Conservation (phyloP, 2,329 filamentous ascomycete genomes). For the Colletotrichum siamense region DNA sequence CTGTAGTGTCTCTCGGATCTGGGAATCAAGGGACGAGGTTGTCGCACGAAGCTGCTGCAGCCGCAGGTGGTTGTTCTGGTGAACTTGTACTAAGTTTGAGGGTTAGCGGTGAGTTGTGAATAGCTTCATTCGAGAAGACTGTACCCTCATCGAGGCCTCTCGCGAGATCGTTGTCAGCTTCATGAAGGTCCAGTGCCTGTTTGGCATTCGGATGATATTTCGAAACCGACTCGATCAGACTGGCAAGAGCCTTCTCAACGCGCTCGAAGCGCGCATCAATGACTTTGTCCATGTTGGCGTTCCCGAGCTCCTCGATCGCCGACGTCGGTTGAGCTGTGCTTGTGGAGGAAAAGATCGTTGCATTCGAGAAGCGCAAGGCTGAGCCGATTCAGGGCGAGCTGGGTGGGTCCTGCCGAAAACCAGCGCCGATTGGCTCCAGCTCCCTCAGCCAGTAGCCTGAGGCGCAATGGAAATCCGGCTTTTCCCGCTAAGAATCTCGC, state of each 20-base stretch:
- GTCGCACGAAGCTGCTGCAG: slow-evolving; percentile 73
- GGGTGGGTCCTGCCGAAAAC: background rate
- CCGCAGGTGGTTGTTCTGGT: slow-evolving; percentile 76
- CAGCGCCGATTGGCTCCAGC: slow-evolving; percentile 5
- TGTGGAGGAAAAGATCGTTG: background rate
- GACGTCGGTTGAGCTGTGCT: background rate
- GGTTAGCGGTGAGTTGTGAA: background rate
- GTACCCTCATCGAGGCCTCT: slow-evolving; percentile 70
- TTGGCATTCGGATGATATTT: slow-evolving; percentile 79
- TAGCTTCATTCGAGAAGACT: background rate
- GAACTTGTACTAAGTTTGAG: slow-evolving; percentile 62
- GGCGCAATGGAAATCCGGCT: slow-evolving; percentile 23
- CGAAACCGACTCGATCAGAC: slow-evolving; percentile 78
- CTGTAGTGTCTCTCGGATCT: slow-evolving; percentile 74
- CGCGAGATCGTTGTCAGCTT: slow-evolving; percentile 72
- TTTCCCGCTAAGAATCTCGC: slow-evolving; percentile 24
- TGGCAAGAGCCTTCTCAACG: slow-evolving; percentile 70
- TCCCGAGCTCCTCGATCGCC: background rate
- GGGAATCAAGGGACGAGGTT: slow-evolving; percentile 69
- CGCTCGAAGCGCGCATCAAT: slow-evolving; percentile 70
- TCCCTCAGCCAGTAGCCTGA: slow-evolving; percentile 19
- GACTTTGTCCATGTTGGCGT: slow-evolving; percentile 61
- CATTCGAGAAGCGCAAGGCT: slow-evolving; percentile 5
- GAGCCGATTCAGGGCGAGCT: background rate
- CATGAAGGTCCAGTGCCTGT: slow-evolving; percentile 72